phyloP scores from a whole-genome alignment of 1,284 basidiomycete species.

The Xerocomus amazonicus region DNA sequence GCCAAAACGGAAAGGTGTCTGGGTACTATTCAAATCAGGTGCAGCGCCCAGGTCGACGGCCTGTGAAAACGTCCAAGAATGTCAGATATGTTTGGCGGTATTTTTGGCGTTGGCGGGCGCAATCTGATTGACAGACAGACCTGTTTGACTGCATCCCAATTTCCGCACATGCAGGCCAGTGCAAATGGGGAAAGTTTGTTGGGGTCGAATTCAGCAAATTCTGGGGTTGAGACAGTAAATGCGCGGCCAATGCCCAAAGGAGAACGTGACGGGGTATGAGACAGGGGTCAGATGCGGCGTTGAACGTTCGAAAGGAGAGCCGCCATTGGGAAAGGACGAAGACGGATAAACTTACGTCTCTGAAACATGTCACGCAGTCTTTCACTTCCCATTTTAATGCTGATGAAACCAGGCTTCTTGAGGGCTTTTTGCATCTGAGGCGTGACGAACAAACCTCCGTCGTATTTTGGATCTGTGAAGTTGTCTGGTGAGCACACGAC shows the following conservation, averaged over 20 bases:
- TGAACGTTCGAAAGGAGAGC: neutral
- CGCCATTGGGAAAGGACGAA: neutral
- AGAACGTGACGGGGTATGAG: neutral
- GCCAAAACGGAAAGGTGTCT: constrained; percentile 46
- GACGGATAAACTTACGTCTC: constrained; percentile 27
- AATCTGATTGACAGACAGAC: constrained; percentile 18
- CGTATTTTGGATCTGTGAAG: constrained; percentile 6
- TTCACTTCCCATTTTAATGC: constrained; percentile 32
- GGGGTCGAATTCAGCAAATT: constrained; percentile 23
- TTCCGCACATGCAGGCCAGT: constrained; percentile 36
- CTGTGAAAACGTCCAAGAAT: constrained; percentile 22
- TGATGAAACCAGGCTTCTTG: constrained; percentile 36
- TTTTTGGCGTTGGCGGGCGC: neutral
- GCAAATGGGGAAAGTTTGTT: constrained; percentile 38
- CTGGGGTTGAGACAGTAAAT: constrained; percentile 6
- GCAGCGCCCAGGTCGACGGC: constrained; percentile 37
- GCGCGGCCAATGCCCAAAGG: too few species aligned
- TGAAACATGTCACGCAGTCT: constrained; percentile 38
- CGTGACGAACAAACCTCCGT: constrained; percentile 37
- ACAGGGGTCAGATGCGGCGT: neutral
- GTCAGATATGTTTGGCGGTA: neutral
- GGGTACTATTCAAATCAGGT: constrained; percentile 41
- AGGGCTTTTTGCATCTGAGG: constrained; percentile 40
- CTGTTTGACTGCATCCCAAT: constrained; percentile 29
- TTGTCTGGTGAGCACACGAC: constrained; percentile 2